Evolutionary conservation across 225 moss, liverwort and hornwort species (phyloP).

Genomic region (Pleurozium schreberi): DNA sequence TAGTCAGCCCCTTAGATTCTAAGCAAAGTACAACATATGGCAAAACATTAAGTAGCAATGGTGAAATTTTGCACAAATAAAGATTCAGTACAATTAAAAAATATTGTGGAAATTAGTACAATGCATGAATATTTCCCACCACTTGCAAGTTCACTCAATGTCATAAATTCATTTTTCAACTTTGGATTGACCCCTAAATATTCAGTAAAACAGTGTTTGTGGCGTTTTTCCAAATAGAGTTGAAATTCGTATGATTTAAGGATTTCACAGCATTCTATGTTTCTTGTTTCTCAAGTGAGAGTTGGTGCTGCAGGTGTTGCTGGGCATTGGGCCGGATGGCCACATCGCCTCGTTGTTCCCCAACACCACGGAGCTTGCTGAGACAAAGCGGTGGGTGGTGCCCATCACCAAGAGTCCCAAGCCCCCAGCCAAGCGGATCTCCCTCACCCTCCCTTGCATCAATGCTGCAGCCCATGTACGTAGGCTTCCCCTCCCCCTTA

Average conservation of each 20-base stretch:
- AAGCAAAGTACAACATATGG: background rate
- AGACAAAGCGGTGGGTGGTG: constrained; percentile 45
- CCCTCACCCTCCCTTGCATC: constrained; percentile 46
- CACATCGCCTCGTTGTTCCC: constrained; percentile 90
- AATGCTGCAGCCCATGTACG: constrained; percentile 43
- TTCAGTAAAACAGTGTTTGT: background rate
- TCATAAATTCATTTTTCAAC: background rate
- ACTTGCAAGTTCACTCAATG: background rate
- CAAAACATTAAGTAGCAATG: background rate
- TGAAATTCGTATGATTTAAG: background rate
- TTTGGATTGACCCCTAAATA: background rate
- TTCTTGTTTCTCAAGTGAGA: background rate
- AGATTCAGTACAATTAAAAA: too few species aligned
- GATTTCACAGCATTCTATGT: background rate
- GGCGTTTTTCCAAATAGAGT: background rate
- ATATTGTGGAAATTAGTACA: too few species aligned
- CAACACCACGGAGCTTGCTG: constrained; percentile 34
- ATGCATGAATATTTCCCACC: background rate
- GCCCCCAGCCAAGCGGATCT: constrained; percentile 39
- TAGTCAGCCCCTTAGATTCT: background rate
- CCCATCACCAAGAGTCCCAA: constrained; percentile 45
- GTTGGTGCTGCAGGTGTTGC: constrained; percentile 33
- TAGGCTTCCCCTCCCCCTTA: background rate
- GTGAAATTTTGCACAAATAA: background rate
- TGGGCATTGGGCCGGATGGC: constrained; percentile 90